These are phyloP conservation scores for Silene coronaria DNA, from an alignment of 179 eudicot species.

Conservation along the genomic window DNA sequence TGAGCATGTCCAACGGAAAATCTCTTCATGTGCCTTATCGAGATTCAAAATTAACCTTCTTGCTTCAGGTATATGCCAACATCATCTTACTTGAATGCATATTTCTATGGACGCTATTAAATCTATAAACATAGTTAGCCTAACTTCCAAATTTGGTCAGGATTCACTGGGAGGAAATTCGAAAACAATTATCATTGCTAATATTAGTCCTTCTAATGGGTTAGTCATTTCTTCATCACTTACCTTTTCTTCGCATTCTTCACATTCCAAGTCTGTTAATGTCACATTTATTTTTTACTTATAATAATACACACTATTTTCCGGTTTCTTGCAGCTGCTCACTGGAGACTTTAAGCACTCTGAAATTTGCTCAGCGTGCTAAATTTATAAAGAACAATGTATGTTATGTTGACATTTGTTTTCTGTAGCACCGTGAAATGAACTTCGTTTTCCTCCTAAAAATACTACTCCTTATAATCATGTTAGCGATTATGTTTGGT, in stretches of 20 bases:
- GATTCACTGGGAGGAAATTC: constrained; percentile 99
- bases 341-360: constrained; percentile 88
- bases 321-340: constrained; percentile 61
- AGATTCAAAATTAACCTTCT: constrained; percentile 95
- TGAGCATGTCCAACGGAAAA: constrained; percentile 82
- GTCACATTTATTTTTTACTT: neutral
- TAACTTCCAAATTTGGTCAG: constrained; percentile 32
- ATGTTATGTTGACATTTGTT: constrained; percentile 24
- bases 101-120: neutral
- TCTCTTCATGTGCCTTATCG: constrained; percentile 95
- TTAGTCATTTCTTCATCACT: constrained; percentile 32
- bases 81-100: constrained; percentile 2
- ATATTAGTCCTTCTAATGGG: constrained; percentile 89
- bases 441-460: neutral
- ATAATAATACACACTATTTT: neutral
- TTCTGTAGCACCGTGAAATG: constrained; percentile 5
- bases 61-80: constrained; percentile 73
- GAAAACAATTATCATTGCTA: constrained; percentile 89
- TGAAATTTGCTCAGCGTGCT: constrained; percentile 98
- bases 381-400: constrained; percentile 96
- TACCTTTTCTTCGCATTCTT: neutral
- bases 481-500: neutral
- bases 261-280: neutral
- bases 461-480: neutral
- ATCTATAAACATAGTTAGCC: constrained; percentile 2